Percentiles rank a stretch among this genome's conserved stretches.
Evolutionary conservation across 345 rosid genomes (phyloP).

Genomic region (Ceriops zippeliana): DNA sequence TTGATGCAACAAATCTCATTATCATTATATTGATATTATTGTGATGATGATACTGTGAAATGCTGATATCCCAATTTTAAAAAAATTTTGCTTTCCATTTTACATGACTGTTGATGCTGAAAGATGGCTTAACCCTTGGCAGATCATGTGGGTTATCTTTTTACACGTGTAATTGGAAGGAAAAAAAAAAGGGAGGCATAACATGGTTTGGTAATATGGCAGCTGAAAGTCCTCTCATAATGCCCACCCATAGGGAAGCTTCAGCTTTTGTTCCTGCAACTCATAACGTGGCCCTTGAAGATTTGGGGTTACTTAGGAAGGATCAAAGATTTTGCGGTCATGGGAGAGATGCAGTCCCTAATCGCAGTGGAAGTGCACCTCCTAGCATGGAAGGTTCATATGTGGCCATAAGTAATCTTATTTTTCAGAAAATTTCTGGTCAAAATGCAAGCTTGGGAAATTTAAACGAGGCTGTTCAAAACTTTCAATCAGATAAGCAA

Average conservation of each 20-base stretch:
- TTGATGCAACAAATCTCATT: not conserved
- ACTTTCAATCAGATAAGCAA: conserved; percentile 26
- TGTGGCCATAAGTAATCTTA: conserved; percentile 40
- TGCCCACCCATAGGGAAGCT: conserved; percentile 32
- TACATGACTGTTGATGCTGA: not conserved
- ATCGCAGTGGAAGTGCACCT: conserved; percentile 66
- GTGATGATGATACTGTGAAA: not conserved
- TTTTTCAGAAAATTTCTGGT: conserved; percentile 29
- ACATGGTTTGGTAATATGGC: conserved; percentile 33
- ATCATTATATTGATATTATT: not conserved
- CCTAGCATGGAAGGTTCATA: conserved; percentile 59
- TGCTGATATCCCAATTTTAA: not conserved
- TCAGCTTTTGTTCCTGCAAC: conserved; percentile 26
- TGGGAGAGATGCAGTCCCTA: conserved; percentile 34
- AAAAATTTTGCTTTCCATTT: not conserved
- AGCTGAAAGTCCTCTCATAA: conserved; percentile 53
- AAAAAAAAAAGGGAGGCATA: not conserved
- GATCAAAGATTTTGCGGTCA: conserved; percentile 16
- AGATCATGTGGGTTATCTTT: not conserved
- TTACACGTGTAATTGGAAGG: not conserved
- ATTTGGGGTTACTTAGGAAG: conserved; percentile 24
- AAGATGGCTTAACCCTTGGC: not conserved
- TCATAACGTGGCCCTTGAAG: conserved; percentile 24
- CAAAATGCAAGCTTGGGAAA: conserved; percentile 23
- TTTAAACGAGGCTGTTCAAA: conserved; percentile 12